A percentile compares a stretch with the other conserved stretches of the same genome.
These are phyloP conservation scores for Vitis amurensis DNA, from an alignment of 164 flowering plant species.

Conservation along the genomic window DNA sequence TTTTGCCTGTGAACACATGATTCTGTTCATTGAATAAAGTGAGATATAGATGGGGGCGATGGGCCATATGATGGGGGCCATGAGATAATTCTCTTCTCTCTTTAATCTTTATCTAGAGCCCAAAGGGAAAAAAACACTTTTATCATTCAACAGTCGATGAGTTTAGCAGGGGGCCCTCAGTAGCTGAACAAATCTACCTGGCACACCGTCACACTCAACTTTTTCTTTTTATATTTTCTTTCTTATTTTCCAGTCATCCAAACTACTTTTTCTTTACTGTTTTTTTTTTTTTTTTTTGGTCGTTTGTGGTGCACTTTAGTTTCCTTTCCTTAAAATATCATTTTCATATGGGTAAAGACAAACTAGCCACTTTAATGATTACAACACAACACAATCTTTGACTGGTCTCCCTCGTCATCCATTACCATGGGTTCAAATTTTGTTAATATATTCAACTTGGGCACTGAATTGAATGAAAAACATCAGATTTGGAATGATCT, in stretches of 20 bases:
- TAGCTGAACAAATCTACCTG: conserved; percentile 29
- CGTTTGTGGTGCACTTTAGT: conserved; percentile 1
- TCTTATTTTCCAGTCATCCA: background rate
- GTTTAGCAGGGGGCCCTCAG: conserved; percentile 11
- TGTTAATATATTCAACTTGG: no score
- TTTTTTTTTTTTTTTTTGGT: conserved; percentile 10
- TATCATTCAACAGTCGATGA: conserved; percentile 22
- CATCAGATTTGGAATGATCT: no score
- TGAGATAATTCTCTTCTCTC: background rate
- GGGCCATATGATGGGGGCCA: background rate
- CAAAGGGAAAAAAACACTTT: conserved; percentile 21
- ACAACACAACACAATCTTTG: conserved; percentile 36
- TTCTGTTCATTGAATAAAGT: no score
- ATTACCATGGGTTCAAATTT: no score
- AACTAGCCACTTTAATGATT: conserved; percentile 36
- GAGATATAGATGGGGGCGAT: no score
- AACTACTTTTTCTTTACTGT: conserved; percentile 27
- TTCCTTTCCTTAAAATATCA: conserved; percentile 30
- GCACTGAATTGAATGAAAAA: no score
- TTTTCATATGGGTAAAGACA: conserved; percentile 33
- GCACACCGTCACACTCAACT: conserved; percentile 18
- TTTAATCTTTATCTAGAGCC: background rate
- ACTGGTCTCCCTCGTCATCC: conserved; percentile 21
- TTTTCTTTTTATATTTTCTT: conserved; percentile 12
- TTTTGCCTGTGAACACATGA: no score